A percentile compares a stretch with the other conserved stretches of the same genome.
phyloP scores from a whole-genome alignment of 345 rosid species.

The Citrus unshiu region DNA sequence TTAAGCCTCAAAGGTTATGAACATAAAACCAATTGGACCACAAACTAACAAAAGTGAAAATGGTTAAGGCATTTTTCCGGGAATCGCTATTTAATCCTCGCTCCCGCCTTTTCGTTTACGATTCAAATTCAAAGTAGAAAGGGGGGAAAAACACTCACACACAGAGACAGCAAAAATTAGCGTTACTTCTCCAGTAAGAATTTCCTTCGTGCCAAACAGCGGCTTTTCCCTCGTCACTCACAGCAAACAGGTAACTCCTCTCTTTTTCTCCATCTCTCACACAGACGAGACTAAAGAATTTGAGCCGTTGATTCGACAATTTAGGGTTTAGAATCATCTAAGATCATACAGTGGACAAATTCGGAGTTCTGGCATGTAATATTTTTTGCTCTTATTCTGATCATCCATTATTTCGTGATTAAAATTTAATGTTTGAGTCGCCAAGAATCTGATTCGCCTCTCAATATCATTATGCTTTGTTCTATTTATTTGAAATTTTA shows the following conservation, averaged over 20 bases:
- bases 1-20: no score
- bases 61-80: not conserved
- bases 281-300: not conserved
- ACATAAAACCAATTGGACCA: no score
- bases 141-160: not conserved
- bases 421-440: not conserved
- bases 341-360: not conserved
- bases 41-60: no score
- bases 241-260: constrained; percentile 4
- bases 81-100: not conserved
- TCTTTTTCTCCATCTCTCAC: not conserved
- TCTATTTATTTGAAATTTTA: not conserved
- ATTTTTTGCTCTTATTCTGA: not conserved
- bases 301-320: not conserved
- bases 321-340: not conserved
- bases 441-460: not conserved
- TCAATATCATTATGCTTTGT: not conserved
- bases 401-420: not conserved
- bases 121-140: not conserved
- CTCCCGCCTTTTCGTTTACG: constrained; percentile 10
- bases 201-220: constrained; percentile 9
- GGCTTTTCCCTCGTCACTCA: not conserved
- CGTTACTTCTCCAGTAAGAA: not conserved
- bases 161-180: not conserved
- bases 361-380: not conserved